Conservation (phyloP, 2,329 filamentous ascomycete genomes). For the Lanzia echinophila region DNA sequence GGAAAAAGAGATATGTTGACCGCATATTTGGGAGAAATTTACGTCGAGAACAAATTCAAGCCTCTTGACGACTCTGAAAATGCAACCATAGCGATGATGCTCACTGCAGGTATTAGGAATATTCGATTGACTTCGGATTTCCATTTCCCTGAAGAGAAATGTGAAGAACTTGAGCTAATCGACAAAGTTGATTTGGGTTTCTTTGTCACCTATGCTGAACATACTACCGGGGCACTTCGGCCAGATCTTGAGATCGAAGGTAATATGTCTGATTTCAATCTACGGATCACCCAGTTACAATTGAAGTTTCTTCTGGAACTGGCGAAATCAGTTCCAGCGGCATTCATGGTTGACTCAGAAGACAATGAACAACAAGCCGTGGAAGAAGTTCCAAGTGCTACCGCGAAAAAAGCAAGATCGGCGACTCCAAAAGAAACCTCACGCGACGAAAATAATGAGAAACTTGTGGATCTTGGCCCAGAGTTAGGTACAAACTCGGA, state of each 20-base stretch:
- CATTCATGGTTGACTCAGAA: slow-evolving; percentile 70
- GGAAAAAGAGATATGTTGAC: slow-evolving; percentile 76
- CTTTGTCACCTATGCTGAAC: slow-evolving; percentile 85
- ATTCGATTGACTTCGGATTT: slow-evolving; percentile 86
- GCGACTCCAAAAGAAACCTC: slow-evolving; percentile 11
- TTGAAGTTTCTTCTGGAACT: slow-evolving; percentile 84
- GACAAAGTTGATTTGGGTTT: slow-evolving; percentile 95
- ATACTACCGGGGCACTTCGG: slow-evolving; percentile 66
- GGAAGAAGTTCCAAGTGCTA: slow-evolving; percentile 59
- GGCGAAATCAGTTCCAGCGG: slow-evolving; percentile 77
- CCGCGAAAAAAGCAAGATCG: slow-evolving; percentile 21
- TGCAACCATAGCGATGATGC: slow-evolving; percentile 75
- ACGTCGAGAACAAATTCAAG: slow-evolving; percentile 88
- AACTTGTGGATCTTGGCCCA: slow-evolving; percentile 52
- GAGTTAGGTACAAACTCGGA: slow-evolving; percentile 63
- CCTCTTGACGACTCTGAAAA: slow-evolving; percentile 71
- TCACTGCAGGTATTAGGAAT: slow-evolving; percentile 86
- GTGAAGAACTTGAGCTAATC: slow-evolving; percentile 91
- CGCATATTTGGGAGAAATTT: slow-evolving; percentile 94
- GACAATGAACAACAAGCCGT: slow-evolving; percentile 67
- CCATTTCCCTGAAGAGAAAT: slow-evolving; percentile 63
- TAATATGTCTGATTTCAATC: slow-evolving; percentile 86
- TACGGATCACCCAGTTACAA: slow-evolving; percentile 84
- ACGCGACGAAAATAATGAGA: slow-evolving; percentile 31
- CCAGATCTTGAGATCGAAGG: slow-evolving; percentile 91